Conservation (phyloP, 78 protist species). For the Emiliania huxleyi region DNA sequence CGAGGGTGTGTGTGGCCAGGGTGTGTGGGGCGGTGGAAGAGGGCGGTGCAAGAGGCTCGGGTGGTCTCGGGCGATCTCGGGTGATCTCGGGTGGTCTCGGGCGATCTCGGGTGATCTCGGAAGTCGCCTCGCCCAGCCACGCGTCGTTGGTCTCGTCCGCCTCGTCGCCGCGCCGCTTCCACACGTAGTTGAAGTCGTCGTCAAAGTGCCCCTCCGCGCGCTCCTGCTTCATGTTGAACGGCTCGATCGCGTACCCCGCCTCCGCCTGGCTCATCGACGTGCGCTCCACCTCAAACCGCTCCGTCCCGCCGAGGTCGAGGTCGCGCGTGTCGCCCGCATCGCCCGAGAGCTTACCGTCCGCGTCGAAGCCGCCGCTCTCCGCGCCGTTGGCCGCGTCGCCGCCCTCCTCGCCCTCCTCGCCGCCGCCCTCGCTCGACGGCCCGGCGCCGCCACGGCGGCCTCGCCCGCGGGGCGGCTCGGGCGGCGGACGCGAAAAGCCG, state of each 20-base stretch:
- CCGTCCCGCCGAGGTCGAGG: neutral
- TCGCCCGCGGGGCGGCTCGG: neutral
- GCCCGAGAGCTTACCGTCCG: neutral
- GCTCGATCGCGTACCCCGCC: neutral
- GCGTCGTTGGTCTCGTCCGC: neutral
- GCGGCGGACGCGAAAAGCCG: neutral
- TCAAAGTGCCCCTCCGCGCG: neutral
- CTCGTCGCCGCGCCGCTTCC: neutral
- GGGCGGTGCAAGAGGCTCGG: too few relatives aligned
- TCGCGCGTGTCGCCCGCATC: neutral
- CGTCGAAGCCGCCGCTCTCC: neutral
- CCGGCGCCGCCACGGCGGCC: neutral
- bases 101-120: too few relatives aligned
- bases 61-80: too few relatives aligned
- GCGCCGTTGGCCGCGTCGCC: neutral
- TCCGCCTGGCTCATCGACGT: neutral
- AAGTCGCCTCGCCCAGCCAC: neutral
- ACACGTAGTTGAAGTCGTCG: neutral
- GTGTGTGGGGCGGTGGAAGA: too few relatives aligned
- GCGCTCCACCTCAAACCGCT: neutral
- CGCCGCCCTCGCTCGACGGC: neutral
- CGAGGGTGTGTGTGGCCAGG: too few relatives aligned
- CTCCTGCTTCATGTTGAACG: neutral
- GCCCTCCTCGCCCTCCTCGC: neutral
- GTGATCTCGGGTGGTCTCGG: too few relatives aligned